Percentiles rank a stretch among this genome's conserved stretches.
These are phyloP conservation scores for Vitellaria paradoxa DNA, from an alignment of 179 eudicot species.

Conservation along the genomic window DNA sequence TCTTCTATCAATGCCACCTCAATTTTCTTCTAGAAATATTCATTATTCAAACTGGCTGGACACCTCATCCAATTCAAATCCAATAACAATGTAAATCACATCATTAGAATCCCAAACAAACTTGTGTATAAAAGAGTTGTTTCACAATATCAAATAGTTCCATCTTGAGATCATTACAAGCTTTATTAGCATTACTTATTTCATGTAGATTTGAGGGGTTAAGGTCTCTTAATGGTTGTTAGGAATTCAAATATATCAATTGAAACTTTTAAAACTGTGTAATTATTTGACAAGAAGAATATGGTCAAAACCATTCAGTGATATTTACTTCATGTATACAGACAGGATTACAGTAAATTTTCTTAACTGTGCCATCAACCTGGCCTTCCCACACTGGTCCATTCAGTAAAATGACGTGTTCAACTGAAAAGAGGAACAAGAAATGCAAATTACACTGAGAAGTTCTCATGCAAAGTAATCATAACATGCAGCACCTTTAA, in stretches of 20 bases:
- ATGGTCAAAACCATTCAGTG: not conserved
- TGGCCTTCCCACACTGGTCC: not conserved
- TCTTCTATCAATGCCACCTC: no score
- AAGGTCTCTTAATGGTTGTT: not conserved
- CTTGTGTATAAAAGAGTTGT: not conserved
- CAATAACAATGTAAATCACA: not conserved
- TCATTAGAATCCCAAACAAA: not conserved
- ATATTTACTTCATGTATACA: not conserved
- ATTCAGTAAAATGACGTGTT: not conserved
- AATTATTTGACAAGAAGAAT: not conserved
- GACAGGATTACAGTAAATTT: not conserved
- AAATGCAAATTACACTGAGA: not conserved
- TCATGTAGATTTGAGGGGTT: not conserved
- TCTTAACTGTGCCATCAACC: not conserved
- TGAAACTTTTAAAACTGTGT: not conserved
- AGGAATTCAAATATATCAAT: not conserved
- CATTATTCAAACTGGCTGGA: not conserved
- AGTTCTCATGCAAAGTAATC: not conserved
- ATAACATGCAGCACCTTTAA: conserved; percentile 44
- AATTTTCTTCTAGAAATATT: no score
- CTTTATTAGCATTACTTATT: not conserved
- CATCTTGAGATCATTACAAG: not conserved
- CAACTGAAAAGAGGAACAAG: not conserved
- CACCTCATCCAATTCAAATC: not conserved
- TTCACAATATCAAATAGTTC: not conserved